phyloP scores from a whole-genome alignment of 805 yeast genomes.

The Starmerella powellii region DNA sequence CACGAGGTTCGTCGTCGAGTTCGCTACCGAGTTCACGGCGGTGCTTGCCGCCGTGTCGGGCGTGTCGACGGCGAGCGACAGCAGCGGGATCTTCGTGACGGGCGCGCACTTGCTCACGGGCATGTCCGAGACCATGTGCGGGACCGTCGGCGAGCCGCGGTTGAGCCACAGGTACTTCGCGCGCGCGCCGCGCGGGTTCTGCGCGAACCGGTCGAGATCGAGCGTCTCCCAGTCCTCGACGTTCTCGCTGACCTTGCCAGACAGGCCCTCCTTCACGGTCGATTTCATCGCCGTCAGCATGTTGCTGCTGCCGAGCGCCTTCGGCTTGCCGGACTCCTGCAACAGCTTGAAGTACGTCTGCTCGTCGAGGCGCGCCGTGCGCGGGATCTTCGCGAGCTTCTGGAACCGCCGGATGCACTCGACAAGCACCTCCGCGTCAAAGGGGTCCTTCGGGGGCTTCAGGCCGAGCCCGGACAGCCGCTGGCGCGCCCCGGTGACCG shows the following conservation, averaged over 20 bases:
- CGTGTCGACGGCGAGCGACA: constrained; percentile 6
- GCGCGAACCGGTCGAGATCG: constrained; percentile 18
- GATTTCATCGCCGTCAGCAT: constrained; percentile 46
- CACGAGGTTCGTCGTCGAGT: not conserved
- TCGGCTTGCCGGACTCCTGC: constrained; percentile 37
- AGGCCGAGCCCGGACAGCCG: constrained; percentile 47
- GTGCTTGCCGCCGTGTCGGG: not conserved
- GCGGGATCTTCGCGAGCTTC: constrained; percentile 46
- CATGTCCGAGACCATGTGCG: constrained; percentile 9
- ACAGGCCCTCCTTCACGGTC: constrained; percentile 50
- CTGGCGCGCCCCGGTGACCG: constrained; percentile 52
- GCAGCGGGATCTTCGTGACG: constrained; percentile 9
- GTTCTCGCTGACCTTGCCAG: constrained; percentile 19
- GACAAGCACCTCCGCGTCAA: constrained; percentile 59
- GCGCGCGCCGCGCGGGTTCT: constrained; percentile 21
- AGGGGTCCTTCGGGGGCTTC: constrained; percentile 70
- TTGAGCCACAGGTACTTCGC: constrained; percentile 23
- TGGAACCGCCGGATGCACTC: constrained; percentile 66
- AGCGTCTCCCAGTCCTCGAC: constrained; percentile 22
- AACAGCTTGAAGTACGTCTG: constrained; percentile 41
- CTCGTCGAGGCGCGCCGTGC: constrained; percentile 44
- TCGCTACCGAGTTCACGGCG: not conserved
- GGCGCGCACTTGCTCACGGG: constrained; percentile 1
- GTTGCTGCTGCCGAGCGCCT: constrained; percentile 22
- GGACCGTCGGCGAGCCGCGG: constrained; percentile 16